phyloP scores from a whole-genome alignment of 257 asterid species.

The Capsicum chinense region DNA sequence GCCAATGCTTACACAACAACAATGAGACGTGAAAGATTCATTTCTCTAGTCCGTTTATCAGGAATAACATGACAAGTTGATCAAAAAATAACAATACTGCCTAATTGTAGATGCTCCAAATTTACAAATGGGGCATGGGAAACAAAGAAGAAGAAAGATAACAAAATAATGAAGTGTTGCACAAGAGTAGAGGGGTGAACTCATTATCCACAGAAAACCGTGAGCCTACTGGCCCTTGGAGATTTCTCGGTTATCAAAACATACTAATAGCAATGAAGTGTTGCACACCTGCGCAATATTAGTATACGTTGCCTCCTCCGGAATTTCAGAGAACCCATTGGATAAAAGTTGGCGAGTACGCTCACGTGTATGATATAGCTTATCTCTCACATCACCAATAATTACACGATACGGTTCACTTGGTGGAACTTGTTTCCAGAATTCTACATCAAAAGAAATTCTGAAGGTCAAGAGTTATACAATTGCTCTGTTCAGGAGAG shows the following conservation, averaged over 20 bases:
- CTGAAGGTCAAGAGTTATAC: neutral
- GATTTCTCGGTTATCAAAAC: neutral
- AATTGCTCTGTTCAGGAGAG: neutral
- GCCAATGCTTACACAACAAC: neutral
- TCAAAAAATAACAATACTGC: neutral
- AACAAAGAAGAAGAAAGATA: neutral
- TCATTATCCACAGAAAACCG: neutral
- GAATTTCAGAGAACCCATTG: slow-evolving; percentile 53
- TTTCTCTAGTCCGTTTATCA: neutral
- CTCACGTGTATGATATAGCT: slow-evolving; percentile 56
- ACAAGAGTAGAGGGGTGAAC: neutral
- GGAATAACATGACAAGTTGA: neutral
- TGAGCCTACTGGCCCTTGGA: neutral
- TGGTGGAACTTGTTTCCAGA: slow-evolving; percentile 55
- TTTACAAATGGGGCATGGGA: neutral
- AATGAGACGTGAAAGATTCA: neutral
- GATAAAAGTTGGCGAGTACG: slow-evolving; percentile 55
- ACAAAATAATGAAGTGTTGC: neutral
- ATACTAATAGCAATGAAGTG: slow-evolving; percentile 7
- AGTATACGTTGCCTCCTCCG: slow-evolving; percentile 50
- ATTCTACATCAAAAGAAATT: slow-evolving; percentile 40
- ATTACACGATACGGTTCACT: slow-evolving; percentile 57
- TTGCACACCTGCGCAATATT: slow-evolving; percentile 46
- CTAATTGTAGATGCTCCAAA: neutral
- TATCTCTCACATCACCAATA: slow-evolving; percentile 57